phyloP scores from a whole-genome alignment of 108 stramenopile genomes.

The Epithemia pelagica region DNA sequence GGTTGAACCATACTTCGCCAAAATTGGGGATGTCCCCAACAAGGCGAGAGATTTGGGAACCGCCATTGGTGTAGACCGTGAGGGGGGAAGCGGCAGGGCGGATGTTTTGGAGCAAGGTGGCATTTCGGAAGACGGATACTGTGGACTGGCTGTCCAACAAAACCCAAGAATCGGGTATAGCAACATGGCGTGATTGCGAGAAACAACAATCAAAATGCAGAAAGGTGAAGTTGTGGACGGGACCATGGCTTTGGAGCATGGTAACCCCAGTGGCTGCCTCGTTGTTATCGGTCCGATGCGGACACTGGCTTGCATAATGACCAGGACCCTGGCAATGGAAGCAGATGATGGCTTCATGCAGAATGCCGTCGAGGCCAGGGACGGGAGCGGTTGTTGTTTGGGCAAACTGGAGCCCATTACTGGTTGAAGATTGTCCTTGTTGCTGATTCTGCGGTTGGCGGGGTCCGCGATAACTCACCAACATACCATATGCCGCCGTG shows the following conservation, averaged over 20 bases:
- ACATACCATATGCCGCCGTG: conserved; percentile 10
- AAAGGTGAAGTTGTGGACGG: not conserved
- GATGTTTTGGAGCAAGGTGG: conserved; percentile 13
- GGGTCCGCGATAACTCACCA: not conserved
- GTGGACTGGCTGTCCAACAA: conserved; percentile 31
- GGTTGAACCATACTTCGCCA: conserved; percentile 32
- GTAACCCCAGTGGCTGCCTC: too few species aligned
- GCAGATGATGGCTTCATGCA: not conserved
- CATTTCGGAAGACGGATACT: conserved; percentile 21
- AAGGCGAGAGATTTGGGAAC: too few species aligned
- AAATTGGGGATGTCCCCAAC: too few species aligned
- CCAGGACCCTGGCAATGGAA: not conserved
- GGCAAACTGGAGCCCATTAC: not conserved
- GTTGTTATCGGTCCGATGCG: not conserved
- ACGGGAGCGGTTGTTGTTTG: too few species aligned
- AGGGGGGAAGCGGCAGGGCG: not conserved
- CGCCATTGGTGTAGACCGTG: conserved; percentile 13
- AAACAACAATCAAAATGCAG: not conserved
- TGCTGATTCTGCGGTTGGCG: not conserved
- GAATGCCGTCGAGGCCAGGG: too few species aligned
- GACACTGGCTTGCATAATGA: not conserved
- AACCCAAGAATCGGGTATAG: conserved; percentile 9
- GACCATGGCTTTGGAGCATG: not conserved
- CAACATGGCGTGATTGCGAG: not conserved
- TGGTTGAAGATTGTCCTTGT: not conserved